A percentile compares a stretch with the other conserved stretches of the same genome.
Evolutionary conservation across 2,329 filamentous ascomycete genomes (phyloP).

Genomic region (Diaporthe helianthi): DNA sequence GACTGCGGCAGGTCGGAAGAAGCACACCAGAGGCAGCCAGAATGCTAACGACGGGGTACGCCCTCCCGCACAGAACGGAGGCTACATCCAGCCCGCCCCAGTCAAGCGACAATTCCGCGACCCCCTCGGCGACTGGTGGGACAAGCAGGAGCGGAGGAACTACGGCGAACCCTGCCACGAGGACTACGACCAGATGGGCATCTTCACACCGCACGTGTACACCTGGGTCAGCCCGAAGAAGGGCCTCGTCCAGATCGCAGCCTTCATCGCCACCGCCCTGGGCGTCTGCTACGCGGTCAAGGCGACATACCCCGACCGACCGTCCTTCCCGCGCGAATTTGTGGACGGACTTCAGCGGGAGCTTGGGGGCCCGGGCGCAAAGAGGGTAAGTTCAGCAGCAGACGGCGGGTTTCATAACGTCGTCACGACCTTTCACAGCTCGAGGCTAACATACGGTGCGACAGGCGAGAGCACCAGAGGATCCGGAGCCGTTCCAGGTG

Average conservation of each 20-base stretch:
- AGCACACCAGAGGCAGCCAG: not conserved
- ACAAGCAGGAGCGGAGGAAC: conserved; percentile 96
- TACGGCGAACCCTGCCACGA: conserved; percentile 97
- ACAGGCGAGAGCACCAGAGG: conserved; percentile 62
- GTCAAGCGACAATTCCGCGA: conserved; percentile 93
- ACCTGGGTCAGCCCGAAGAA: conserved; percentile 78
- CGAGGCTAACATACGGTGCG: conserved; percentile 25
- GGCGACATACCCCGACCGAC: conserved; percentile 74
- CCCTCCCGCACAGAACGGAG: conserved; percentile 71
- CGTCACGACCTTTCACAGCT: not conserved
- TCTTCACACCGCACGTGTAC: conserved; percentile 90
- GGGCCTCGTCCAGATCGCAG: conserved; percentile 71
- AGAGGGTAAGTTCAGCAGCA: conserved; percentile 62
- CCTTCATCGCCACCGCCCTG: conserved; percentile 70
- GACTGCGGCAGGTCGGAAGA: no score
- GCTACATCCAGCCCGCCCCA: conserved; percentile 78
- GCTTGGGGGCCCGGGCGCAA: conserved; percentile 72
- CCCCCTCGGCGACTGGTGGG: conserved; percentile 94
- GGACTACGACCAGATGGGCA: conserved; percentile 90
- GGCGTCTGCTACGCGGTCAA: conserved; percentile 72
- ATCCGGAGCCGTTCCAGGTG: conserved; percentile 57
- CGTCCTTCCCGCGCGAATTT: conserved; percentile 73
- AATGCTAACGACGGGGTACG: conserved; percentile 33
- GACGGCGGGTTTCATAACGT: not conserved
- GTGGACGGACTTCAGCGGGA: conserved; percentile 77